Conservation (phyloP, 2,329 filamentous ascomycete species). For the Nannizziopsis barbatae region DNA sequence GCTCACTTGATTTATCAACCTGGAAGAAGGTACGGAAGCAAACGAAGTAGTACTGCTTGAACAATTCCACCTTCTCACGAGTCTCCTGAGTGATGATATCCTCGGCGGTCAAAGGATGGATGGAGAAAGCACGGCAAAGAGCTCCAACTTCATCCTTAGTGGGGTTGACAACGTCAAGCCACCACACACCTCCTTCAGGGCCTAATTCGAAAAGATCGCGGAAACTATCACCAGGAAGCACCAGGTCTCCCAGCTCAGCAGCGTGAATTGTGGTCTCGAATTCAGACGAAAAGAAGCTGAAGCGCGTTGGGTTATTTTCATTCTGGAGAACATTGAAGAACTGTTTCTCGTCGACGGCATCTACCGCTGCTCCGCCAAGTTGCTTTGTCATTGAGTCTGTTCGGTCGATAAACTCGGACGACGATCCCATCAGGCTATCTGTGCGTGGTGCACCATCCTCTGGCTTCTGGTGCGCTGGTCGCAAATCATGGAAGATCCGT, state of each 20-base stretch:
- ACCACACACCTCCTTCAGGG: conserved; percentile 79
- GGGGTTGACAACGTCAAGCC: conserved; percentile 87
- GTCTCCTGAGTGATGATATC: conserved; percentile 93
- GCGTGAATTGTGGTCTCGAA: conserved; percentile 90
- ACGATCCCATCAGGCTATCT: conserved; percentile 20
- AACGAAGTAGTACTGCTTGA: conserved; percentile 95
- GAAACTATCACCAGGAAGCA: conserved; percentile 81
- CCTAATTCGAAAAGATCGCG: conserved; percentile 71
- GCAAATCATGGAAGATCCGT: conserved; percentile 52
- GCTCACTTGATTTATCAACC: conserved; percentile 62
- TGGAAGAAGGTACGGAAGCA: conserved; percentile 92
- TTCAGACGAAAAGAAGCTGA: conserved; percentile 94
- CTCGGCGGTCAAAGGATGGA: conserved; percentile 90
- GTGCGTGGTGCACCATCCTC: conserved; percentile 26
- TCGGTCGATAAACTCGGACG: conserved; percentile 23
- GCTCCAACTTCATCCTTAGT: conserved; percentile 78
- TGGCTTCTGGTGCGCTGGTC: conserved; percentile 32
- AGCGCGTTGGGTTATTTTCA: conserved; percentile 59
- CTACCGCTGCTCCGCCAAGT: conserved; percentile 12
- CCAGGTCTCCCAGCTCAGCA: conserved; percentile 72
- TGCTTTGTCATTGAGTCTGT: conserved; percentile 28
- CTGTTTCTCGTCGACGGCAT: conserved; percentile 26
- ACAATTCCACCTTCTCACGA: conserved; percentile 95
- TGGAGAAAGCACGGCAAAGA: conserved; percentile 86
- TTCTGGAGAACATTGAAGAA: conserved; percentile 30